Evolutionary conservation across 2,329 filamentous ascomycete species (phyloP), one percentile per base, ranked within the genome.

Genomic region (Ophiostoma quercus): DNA sequence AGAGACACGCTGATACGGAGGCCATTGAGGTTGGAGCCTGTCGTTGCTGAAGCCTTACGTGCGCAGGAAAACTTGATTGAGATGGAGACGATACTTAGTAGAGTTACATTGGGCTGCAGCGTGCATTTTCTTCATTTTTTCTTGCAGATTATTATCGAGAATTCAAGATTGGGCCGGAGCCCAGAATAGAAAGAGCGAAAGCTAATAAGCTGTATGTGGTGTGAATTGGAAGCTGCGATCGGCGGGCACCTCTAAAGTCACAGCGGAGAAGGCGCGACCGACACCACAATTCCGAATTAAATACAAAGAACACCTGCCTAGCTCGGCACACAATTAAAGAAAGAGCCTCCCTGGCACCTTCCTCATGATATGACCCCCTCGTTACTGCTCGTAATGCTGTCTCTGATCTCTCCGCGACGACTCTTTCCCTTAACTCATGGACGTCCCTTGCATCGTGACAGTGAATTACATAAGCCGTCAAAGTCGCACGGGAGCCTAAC

Each of bases 291-390:
- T n/a, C 19, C 47, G 19, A 22, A 51, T 5, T 51, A 22, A 19
- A 51, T 51, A 22, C 47, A 51, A 7, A 51, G 47, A 51, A 41
- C 39, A 41, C 12, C 39, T 41, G 39, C 11, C 39, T 41, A 41
- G 39, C 39, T 57, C 7, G 51, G 22, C 51, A 57, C 8, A 25
- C 9, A 25, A 12, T 29, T 57, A 57, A 25, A 25, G n/a, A 22
- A 57, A 29, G 51, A 57, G 51, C 51, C 51, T 57, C 51, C 51
- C 51, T 57, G 51, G 51, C 51, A 57, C 51, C 11, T 57, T 57
- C 51, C 9, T 57, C 11, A 41, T 12, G 39, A 41, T 41, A 41
- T 12, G 11, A 41, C 14, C 51, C 22, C 51, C 51, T 25, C 19
- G 51, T n/a, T 57, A 22, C n/a, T 47, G 19, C 41, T 43, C 43